Base-by-base conservation (phyloP, 2,329 filamentous ascomycete species). In the Alternaria viburni region DNA sequence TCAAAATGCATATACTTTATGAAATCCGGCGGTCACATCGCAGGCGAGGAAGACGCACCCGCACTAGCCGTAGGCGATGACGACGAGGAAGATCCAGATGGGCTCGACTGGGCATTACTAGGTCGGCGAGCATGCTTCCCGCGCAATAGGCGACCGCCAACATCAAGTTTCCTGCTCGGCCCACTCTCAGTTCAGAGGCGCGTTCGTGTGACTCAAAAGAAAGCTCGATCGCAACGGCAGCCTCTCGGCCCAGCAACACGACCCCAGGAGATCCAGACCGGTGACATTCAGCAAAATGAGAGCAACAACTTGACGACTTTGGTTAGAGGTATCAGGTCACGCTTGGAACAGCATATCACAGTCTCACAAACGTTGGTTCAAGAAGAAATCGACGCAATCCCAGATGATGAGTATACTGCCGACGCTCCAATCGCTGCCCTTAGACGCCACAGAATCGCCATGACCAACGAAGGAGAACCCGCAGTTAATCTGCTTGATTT, bases 181-280 rank as follows among this genome's bases (percentile, higher is more conserved):
- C 95, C 95, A 0, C 83, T 98, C 1, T 96, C 93, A 0, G 88
- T 97, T 0, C 92, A 97, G 78, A 97, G 96, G 79, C 93, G 93
- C 74, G 84, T 86, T 8, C 89, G 94, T 13, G 89, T 90, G 68
- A 81, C 89, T 8, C 81, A 89, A 19, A 88, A 93, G 44, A 89
- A 87, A 72, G 91, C 89, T 0, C 87, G 88, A 1, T 88, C 95
- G 66, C 88, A 89, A 59, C 87, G 89, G 6, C 88, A 91, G 59
- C 88, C 89, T 57, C 83, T 91, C 8, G 86, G 86, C 3, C 90
- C 93, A 73, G 91, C 91, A 36, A 82, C 85, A 3, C 86, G 91
- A 28, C 95, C 96, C 0, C 88, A 96, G 75, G 90, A 97, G 21
- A 83, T 99, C 12, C 85, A 88, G 49, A 86, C 90, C 3, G 87